Evolutionary conservation across 2,329 filamentous ascomycete species (phyloP), one percentile per base, ranked within the genome.

Genomic region (Raffaelea deltoideospora): DNA sequence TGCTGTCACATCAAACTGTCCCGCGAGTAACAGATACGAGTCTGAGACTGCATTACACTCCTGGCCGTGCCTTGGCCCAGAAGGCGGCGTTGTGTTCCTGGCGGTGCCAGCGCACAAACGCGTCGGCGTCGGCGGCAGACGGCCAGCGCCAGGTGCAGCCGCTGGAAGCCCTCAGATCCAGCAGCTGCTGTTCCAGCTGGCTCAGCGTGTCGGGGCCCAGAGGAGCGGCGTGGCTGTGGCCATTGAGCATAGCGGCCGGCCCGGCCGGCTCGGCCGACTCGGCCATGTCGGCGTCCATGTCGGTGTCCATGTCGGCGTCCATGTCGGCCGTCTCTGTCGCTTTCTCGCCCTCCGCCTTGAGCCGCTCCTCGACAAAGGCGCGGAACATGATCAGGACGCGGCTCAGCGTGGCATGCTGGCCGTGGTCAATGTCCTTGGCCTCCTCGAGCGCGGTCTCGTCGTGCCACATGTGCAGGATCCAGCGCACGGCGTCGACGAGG

Each of bases 401-500:
- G 26, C 41, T 46, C 33, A 55, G 44, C 14, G 52, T 47, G 37
- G 48, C 45, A 21, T 53, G 53, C 41, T 57, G 53, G 9, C 49
- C 37, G 37, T 61, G 53, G 17, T 60, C 46, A 33, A 55, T 47
- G 21, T 47, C 43, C 39, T 63, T 50, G 36, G 59, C 56, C 14
- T 58, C 54, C 27, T 50, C 48, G 11, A 53, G 47, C 5, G 56
- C 46, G 24, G 55, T 39, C 10, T 50, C 48, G 20, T 48, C 51
- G 6, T 51, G 49, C 54, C 65, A 65, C 44, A 73, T 54, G 19
- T 53, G 45, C 1, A 68, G 53, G 44, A 79, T 67, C 76, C 76
- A 86, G 22, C 57, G 52, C 13, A 78, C 54, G 5, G 77, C 54
- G 4, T 57, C 57, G 5, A 67, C 61, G 50, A 84, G 71, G 34